Evolutionary conservation across 176 grass and related monocot species (phyloP), one percentile per base, ranked within the genome.

Genomic region (Juncus effusus): DNA sequence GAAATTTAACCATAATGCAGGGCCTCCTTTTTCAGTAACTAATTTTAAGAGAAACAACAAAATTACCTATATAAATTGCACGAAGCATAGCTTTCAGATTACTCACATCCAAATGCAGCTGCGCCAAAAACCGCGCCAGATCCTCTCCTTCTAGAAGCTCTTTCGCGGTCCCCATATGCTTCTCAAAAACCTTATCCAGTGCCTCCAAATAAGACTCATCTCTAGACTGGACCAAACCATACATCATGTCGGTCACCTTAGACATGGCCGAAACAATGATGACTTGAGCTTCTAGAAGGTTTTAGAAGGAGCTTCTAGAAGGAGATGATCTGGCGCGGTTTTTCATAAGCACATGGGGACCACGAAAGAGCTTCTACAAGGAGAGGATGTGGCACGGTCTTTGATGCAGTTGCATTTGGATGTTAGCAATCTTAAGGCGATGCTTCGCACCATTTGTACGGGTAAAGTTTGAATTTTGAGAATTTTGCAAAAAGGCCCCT

Each of bases 211-310:
- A 99, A 4, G 78, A 99, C 63, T 99, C 85, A 78, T 99, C 88
- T 75, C 88, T 92, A 56, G 80, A 86, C 65, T 84, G 75, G 57
- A 99, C 85, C 61, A 99, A 83, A 74, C 68, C 86, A 73, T 89
- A 93, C 88, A 99, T 93, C 85, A 93, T 93, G 75, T 99, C 87
- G 4, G 94, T 99, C 55, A 99, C 94, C 74, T 90, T 90, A 36
- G 94, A 99, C 88, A 99, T 99, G 74, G 94, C 94, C 50, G 94
- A 99, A 64, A 99, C 94, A 62, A 99, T 82, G 47, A 93, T 55
- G 19, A 99, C n/a, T n/a, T n/a, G n/a, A n/a, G n/a, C n/a, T n/a
- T n/a, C 71, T 93, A 59, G 62, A 50, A 54, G 94, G 92, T 79
- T 70, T 85, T 66, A 93, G 88, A 13, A 80, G 89, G 76, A 64